Percentiles rank a stretch among this genome's conserved stretches.
Evolutionary conservation across 805 yeast species (phyloP).

Genomic region (Scheffersomyces lignosus): DNA sequence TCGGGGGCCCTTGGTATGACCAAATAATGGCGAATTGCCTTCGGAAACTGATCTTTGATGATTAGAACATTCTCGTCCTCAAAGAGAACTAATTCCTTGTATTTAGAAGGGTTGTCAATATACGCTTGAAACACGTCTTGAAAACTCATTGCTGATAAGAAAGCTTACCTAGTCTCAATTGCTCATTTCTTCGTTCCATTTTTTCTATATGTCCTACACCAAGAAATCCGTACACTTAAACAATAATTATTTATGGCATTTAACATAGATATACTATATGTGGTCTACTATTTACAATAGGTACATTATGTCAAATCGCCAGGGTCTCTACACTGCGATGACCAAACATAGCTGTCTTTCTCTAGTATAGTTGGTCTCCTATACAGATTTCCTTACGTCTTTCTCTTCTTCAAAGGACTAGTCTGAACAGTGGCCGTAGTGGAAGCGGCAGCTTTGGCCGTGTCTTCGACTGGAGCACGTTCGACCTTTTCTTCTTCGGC

Average conservation of each 20-base stretch:
- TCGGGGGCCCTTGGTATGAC: slow-evolving; percentile 53
- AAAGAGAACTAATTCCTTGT: slow-evolving; percentile 39
- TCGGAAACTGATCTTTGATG: slow-evolving; percentile 62
- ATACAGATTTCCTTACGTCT: too few relatives aligned
- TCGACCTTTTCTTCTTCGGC: slow-evolving; percentile 12
- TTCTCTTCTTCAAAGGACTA: slow-evolving; percentile 10
- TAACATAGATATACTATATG: too few relatives aligned
- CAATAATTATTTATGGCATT: too few relatives aligned
- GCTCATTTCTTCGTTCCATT: not conserved
- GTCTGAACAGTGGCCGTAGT: not conserved
- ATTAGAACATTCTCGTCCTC: slow-evolving; percentile 55
- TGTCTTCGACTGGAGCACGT: not conserved
- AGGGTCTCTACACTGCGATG: too few relatives aligned
- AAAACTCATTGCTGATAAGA: slow-evolving; percentile 42
- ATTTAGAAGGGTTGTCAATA: slow-evolving; percentile 45
- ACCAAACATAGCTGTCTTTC: too few relatives aligned
- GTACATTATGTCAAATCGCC: too few relatives aligned
- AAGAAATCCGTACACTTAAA: too few relatives aligned
- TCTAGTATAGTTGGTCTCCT: too few relatives aligned
- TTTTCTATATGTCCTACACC: too few relatives aligned
- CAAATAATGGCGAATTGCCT: slow-evolving; percentile 59
- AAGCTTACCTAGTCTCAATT: not conserved
- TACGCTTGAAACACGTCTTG: slow-evolving; percentile 48
- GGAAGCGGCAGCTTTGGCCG: slow-evolving; percentile 10
- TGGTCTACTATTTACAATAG: not conserved